Conservation (phyloP, 371 early-diverging fungal species). For the Mortierella sp. region DNA sequence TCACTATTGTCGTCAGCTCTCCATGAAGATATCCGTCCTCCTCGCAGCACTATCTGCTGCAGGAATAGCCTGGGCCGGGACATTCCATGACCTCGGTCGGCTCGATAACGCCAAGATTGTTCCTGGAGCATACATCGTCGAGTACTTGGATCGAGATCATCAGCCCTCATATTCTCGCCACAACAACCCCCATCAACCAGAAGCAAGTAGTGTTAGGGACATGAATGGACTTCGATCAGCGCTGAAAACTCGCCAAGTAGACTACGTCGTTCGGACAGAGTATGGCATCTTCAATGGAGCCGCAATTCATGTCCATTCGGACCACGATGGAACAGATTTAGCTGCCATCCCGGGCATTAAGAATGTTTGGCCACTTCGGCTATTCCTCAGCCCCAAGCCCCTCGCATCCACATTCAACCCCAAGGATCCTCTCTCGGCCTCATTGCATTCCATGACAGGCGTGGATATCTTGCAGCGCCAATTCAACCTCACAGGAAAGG, state of each 20-base stretch:
- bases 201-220: slow-evolving; percentile 5
- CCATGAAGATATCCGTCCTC: slow-evolving; percentile 36
- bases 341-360: slow-evolving; percentile 45
- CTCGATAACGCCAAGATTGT: background rate
- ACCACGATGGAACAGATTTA: slow-evolving; percentile 29
- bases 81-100: slow-evolving; percentile 11
- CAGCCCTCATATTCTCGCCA: background rate
- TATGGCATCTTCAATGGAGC: slow-evolving; percentile 43
- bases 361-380: slow-evolving; percentile 44
- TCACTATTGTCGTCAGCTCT: background rate
- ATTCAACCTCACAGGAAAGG: slow-evolving; percentile 64
- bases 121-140: slow-evolving; percentile 28
- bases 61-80: slow-evolving; percentile 35
- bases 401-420: background rate
- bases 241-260: slow-evolving; percentile 13
- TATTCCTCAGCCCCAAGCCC: slow-evolving; percentile 21
- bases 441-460: slow-evolving; percentile 69
- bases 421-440: slow-evolving; percentile 2
- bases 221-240: slow-evolving; percentile 4
- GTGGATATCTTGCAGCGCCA: slow-evolving; percentile 61
- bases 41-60: slow-evolving; percentile 36
- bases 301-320: slow-evolving; percentile 37
- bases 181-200: background rate
- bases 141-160: slow-evolving; percentile 20
- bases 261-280: slow-evolving; percentile 33